phyloP scores from a whole-genome alignment of 768 basidiomycete species.

The Phaeotremella fagi region DNA sequence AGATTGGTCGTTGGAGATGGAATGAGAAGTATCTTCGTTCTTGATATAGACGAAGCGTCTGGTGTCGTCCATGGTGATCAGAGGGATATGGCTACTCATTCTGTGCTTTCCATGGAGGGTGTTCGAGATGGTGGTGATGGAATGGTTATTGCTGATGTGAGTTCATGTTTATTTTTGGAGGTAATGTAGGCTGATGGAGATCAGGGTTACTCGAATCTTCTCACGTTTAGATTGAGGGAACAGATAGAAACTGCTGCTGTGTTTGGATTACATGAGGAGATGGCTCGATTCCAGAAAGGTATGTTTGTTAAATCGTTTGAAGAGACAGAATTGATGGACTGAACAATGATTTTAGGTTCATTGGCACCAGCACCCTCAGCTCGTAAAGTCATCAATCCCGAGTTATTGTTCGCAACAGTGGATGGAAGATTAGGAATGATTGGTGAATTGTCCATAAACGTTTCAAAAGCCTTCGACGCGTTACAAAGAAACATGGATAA shows the following conservation, averaged over 20 bases:
- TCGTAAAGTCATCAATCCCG: slow-evolving; percentile 26
- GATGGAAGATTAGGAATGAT: slow-evolving; percentile 43
- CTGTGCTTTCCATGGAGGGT: slow-evolving; percentile 35
- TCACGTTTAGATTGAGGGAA: slow-evolving; percentile 41
- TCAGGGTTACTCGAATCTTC: slow-evolving; percentile 41
- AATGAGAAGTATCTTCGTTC: slow-evolving; percentile 42
- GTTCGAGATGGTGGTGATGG: slow-evolving; percentile 36
- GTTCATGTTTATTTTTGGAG: slow-evolving; percentile 9
- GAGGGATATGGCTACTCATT: slow-evolving; percentile 44
- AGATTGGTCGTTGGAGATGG: slow-evolving; percentile 44
- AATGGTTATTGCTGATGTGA: slow-evolving; percentile 43
- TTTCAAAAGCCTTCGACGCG: slow-evolving; percentile 31
- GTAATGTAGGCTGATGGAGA: background rate
- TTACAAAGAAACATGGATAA: slow-evolving; percentile 45
- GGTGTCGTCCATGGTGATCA: slow-evolving; percentile 34
- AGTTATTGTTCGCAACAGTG: slow-evolving; percentile 38
- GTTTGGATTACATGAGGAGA: slow-evolving; percentile 44
- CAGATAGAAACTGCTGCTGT: slow-evolving; percentile 39
- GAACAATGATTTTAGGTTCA: slow-evolving; percentile 18
- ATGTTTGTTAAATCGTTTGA: slow-evolving; percentile 1
- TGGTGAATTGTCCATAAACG: slow-evolving; percentile 34
- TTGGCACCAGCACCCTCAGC: slow-evolving; percentile 34
- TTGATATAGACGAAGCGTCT: slow-evolving; percentile 27
- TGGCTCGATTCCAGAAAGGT: slow-evolving; percentile 36
- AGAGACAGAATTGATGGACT: background rate